These are phyloP conservation scores for Mucor saturninus DNA, from an alignment of 371 early-diverging fungal species.

Conservation along the genomic window DNA sequence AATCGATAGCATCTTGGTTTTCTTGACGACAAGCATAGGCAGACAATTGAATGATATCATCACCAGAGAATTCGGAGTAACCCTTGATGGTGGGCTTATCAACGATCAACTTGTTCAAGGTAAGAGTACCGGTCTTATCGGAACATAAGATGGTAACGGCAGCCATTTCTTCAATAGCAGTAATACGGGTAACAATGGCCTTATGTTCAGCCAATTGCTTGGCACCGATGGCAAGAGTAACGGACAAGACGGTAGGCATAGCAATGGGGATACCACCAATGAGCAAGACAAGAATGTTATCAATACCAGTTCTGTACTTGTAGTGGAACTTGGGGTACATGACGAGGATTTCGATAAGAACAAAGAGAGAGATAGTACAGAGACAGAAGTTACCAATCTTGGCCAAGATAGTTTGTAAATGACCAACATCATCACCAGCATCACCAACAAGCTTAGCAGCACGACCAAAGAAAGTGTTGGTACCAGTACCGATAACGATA, in stretches of 20 bases:
- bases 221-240: constrained; percentile 94
- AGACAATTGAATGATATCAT: constrained; percentile 67
- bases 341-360: constrained; percentile 82
- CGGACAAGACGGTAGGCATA: constrained; percentile 87
- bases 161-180: constrained; percentile 92
- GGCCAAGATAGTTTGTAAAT: constrained; percentile 87
- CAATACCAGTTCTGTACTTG: constrained; percentile 72
- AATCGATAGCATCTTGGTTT: constrained; percentile 82
- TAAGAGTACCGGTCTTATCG: constrained; percentile 97
- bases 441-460: constrained; percentile 85
- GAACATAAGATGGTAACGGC: constrained; percentile 93
- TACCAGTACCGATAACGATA: constrained; percentile 85
- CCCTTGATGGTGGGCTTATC: constrained; percentile 67
- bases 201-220: constrained; percentile 92
- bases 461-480: constrained; percentile 90
- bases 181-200: constrained; percentile 90
- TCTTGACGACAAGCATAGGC: constrained; percentile 76
- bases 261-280: constrained; percentile 85
- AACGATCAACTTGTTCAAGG: constrained; percentile 90
- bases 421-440: constrained; percentile 85
- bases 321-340: constrained; percentile 81
- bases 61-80: constrained; percentile 59
- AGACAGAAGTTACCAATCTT: constrained; percentile 92
- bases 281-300: constrained; percentile 77
- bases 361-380: constrained; percentile 69